These are phyloP conservation scores for Aphanomyces stellatus DNA, from an alignment of 352 stramenopile genomes.

Conservation along the genomic window DNA sequence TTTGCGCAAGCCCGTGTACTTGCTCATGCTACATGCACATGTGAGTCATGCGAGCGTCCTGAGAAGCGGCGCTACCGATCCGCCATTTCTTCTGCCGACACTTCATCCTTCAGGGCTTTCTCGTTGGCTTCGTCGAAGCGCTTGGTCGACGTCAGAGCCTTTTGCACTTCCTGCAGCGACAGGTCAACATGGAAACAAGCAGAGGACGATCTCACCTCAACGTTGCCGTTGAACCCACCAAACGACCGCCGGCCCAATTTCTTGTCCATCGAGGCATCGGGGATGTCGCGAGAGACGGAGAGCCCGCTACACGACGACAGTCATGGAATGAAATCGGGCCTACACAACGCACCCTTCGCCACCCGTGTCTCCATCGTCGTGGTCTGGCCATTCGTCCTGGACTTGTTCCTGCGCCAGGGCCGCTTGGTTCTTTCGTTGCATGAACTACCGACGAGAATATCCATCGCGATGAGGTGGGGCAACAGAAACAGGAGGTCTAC, in stretches of 20 bases:
- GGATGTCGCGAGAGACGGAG: conserved; percentile 39
- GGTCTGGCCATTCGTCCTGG: conserved; percentile 42
- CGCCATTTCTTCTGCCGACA: conserved; percentile 77
- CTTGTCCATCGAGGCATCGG: conserved; percentile 61
- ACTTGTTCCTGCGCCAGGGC: conserved; percentile 43
- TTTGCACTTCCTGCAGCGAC: conserved; percentile 49
- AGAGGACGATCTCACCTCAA: conserved; percentile 31
- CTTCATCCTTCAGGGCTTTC: conserved; percentile 63
- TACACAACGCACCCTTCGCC: too few species aligned
- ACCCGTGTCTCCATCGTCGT: conserved; percentile 50
- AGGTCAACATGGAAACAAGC: not conserved
- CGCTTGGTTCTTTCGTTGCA: conserved; percentile 73
- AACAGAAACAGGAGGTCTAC: conserved; percentile 18
- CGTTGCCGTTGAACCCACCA: conserved; percentile 67
- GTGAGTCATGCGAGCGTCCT: not conserved
- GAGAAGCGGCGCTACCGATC: conserved; percentile 17
- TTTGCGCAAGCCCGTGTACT: conserved; percentile 59
- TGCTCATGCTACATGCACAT: conserved; percentile 42
- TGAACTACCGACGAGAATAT: conserved; percentile 40
- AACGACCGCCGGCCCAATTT: conserved; percentile 75
- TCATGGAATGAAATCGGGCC: too few species aligned
- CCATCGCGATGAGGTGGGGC: not conserved
- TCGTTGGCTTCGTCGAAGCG: conserved; percentile 56
- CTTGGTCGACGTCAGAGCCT: conserved; percentile 43
- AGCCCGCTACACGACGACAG: conserved; percentile 31